A percentile compares a stretch with the other conserved stretches of the same genome.
Conservation (phyloP, 495 filamentous ascomycete genomes). For the Xylaria acuta region DNA sequence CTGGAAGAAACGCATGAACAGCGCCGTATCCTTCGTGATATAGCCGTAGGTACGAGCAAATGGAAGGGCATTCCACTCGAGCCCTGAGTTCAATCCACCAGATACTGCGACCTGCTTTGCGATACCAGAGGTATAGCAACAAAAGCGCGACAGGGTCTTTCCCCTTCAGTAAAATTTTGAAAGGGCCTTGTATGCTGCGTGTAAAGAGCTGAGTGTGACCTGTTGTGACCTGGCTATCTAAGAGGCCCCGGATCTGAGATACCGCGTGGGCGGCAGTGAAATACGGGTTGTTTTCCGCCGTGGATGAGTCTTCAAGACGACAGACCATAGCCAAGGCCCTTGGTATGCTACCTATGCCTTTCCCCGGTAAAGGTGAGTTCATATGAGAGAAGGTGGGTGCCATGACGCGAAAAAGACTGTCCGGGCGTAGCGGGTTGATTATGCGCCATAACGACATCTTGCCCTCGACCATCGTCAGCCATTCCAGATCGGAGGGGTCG, state of each 20-base stretch:
- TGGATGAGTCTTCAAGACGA: conserved; percentile 44
- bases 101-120: conserved; percentile 44
- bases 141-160: conserved; percentile 53
- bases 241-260: conserved; percentile 28
- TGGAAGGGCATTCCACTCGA: conserved; percentile 52
- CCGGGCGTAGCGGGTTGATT: conserved; percentile 47
- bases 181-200: conserved; percentile 23
- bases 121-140: conserved; percentile 56
- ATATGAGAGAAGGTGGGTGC: conserved; percentile 42
- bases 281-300: conserved; percentile 47
- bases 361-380: conserved; percentile 37
- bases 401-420: conserved; percentile 52
- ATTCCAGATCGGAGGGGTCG: conserved; percentile 47
- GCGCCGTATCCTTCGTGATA: neutral
- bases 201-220: conserved; percentile 11
- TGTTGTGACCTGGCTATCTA: conserved; percentile 12
- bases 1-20: conserved; percentile 10
- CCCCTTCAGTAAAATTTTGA: conserved; percentile 41
- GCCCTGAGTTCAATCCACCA: conserved; percentile 55
- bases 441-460: conserved; percentile 54
- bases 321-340: conserved; percentile 41
- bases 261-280: conserved; percentile 48
- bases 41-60: conserved; percentile 44
- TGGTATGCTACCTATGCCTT: conserved; percentile 46
- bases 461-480: conserved; percentile 50